Evolutionary conservation across 2,329 filamentous ascomycete genomes (phyloP).

Genomic region (Aspergillus nomiae): DNA sequence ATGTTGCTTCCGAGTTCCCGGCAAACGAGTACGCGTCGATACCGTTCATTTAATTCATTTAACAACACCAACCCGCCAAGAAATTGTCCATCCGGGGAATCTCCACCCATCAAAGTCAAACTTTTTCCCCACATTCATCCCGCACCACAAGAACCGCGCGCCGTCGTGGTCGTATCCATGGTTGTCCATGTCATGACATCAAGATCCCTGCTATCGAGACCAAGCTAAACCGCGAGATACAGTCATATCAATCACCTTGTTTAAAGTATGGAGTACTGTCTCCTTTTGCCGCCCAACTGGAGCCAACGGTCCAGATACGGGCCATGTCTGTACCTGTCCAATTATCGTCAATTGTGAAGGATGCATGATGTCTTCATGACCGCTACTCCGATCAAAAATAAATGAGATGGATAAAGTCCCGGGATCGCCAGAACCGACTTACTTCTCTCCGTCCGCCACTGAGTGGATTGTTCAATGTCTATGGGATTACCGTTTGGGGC

Average conservation of each 20-base stretch:
- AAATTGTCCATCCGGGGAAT: background rate
- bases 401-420: background rate
- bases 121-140: background rate
- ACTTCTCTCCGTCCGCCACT: background rate
- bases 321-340: background rate
- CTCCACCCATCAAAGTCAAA: background rate
- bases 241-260: background rate
- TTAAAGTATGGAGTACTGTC: background rate
- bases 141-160: background rate
- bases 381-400: background rate
- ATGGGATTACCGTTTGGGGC: slow-evolving; percentile 2
- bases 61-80: background rate
- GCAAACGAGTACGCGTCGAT: background rate
- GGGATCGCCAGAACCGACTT: background rate
- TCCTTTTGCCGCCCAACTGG: background rate
- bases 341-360: background rate
- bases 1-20: background rate
- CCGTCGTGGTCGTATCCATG: background rate
- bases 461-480: background rate
- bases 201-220: background rate
- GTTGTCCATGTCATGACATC: background rate
- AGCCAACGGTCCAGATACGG: background rate
- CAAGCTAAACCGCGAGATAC: background rate
- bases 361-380: slow-evolving; percentile 1
- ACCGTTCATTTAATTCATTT: background rate